A percentile compares a stretch with the other conserved stretches of the same genome.
phyloP scores from a whole-genome alignment of 2,329 filamentous ascomycete genomes.

The Monosporascus sp. region DNA sequence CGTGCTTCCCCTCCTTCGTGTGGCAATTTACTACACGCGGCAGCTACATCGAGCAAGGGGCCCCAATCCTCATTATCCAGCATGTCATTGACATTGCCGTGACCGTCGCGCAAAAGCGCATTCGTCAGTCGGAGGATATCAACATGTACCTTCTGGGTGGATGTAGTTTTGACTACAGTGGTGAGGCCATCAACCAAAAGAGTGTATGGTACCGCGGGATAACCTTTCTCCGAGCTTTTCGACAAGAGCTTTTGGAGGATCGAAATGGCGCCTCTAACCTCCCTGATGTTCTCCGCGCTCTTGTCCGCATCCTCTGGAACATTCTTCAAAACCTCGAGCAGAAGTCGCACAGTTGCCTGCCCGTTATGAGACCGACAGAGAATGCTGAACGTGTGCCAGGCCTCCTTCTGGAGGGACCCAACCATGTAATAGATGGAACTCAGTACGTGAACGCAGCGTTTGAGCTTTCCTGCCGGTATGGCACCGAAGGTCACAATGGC shows the following conservation, averaged over 20 bases:
- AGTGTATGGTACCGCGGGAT: constrained; percentile 53
- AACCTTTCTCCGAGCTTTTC: constrained; percentile 54
- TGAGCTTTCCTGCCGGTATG: constrained; percentile 58
- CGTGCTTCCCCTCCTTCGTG: neutral
- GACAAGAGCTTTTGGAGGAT: constrained; percentile 59
- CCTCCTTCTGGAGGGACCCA: constrained; percentile 50
- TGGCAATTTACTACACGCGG: constrained; percentile 41
- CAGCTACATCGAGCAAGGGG: constrained; percentile 52
- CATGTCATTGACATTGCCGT: constrained; percentile 47
- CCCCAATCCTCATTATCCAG: constrained; percentile 63
- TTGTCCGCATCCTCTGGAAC: constrained; percentile 38
- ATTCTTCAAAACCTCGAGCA: constrained; percentile 56
- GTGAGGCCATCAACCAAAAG: constrained; percentile 53
- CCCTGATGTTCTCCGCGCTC: constrained; percentile 47
- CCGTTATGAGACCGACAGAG: constrained; percentile 70
- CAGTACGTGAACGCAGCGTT: constrained; percentile 62
- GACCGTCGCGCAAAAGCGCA: constrained; percentile 47
- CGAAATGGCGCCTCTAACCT: constrained; percentile 57
- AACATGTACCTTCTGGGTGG: constrained; percentile 39
- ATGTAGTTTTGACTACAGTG: constrained; percentile 40
- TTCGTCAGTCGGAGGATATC: constrained; percentile 49
- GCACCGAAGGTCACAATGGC: constrained; percentile 67
- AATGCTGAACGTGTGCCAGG: constrained; percentile 67
- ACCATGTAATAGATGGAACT: constrained; percentile 68
- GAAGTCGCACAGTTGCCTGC: constrained; percentile 59